phyloP scores from a whole-genome alignment of 1,139 yeast species.

The Komagataea norvegica region DNA sequence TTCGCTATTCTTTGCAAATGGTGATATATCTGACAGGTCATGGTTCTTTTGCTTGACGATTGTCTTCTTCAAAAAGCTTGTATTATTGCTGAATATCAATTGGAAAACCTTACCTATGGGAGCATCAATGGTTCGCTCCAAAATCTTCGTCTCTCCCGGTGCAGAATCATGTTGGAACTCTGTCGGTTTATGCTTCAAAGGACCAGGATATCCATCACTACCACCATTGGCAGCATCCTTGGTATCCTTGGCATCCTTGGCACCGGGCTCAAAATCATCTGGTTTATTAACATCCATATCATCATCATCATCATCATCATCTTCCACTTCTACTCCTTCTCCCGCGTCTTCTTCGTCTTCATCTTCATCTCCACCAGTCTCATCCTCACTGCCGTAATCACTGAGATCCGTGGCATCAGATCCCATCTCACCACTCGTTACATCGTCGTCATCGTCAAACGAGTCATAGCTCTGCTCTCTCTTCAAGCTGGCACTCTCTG shows the following conservation, averaged over 20 bases:
- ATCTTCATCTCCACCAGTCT: slow-evolving; percentile 22
- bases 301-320: slow-evolving; percentile 28
- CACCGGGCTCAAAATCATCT: slow-evolving; percentile 16
- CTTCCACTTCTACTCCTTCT: slow-evolving; percentile 24
- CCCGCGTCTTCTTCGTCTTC: slow-evolving; percentile 24
- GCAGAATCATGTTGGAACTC: slow-evolving; percentile 45
- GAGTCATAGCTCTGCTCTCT: slow-evolving; percentile 3
- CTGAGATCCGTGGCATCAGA: slow-evolving; percentile 20
- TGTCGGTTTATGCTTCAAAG: slow-evolving; percentile 53
- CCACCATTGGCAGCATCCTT: slow-evolving; percentile 11
- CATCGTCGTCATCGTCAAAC: slow-evolving; percentile 22
- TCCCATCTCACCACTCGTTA: slow-evolving; percentile 28
- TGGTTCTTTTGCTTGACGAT: slow-evolving; percentile 67
- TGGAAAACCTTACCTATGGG: slow-evolving; percentile 75
- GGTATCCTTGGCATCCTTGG: too few species aligned
- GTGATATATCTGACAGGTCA: slow-evolving; percentile 56
- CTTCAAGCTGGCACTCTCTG: slow-evolving; percentile 6
- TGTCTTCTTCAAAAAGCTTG: slow-evolving; percentile 43
- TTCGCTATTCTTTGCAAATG: slow-evolving; percentile 34
- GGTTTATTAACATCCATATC: slow-evolving; percentile 25
- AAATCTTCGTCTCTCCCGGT: slow-evolving; percentile 57
- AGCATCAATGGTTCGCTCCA: slow-evolving; percentile 59
- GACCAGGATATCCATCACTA: slow-evolving; percentile 21
- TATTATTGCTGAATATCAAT: slow-evolving; percentile 70
- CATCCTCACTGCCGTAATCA: slow-evolving; percentile 10